Base-by-base conservation (phyloP, 208 protist species). In the Leptomonas pyrrhocoris region DNA sequence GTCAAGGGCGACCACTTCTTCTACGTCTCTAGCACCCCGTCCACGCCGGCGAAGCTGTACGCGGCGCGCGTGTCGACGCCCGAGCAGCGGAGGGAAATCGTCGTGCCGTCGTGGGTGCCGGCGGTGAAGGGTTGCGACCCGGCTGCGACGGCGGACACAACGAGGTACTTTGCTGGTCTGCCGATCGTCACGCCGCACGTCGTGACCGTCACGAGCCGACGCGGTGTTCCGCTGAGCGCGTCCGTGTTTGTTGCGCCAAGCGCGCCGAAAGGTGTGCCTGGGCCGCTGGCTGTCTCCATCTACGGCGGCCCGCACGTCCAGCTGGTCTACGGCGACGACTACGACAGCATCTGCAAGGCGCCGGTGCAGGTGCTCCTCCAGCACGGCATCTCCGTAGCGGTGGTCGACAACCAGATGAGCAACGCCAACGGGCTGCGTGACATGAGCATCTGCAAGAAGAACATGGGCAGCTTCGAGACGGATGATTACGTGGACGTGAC, bases 291-390 rank as follows among this genome's bases (percentile, higher is more conserved):
- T 2, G 38, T 97, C 13, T 88, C 81, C 40, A 75, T 97, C 18
- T 97, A 97, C 79, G 91, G 91, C 16, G 94, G 94, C 23, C 91
- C 94, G 13, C 88, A 90, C 61, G 90, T 79, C n/a, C 94, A 97
- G 74, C 85, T 94, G 5, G 89, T 97, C 1, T 81, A 79, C 59
- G 79, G 75, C 18, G 77, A 84, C 68, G 83, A 94, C 61, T 91
- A 84, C 63, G 83, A 90, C 21, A 59, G 18, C 30, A 38, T 66
- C 2, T 83, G 66, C 60, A 77, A 81, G 48, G 68, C 81, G 15
- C 61, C 71, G 12, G 79, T 94, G 60, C 91, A 97, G 70, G 51
- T 82, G 2, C 61, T 95, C 51, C 77, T 86, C n/a, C 77, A 61
- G 23, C 74, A 85, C 31, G 94, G 94, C 62, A 86, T 96, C 56